Evolutionary conservation across 257 asterid genomes (phyloP).

Genomic region (Solanum dulcamara): DNA sequence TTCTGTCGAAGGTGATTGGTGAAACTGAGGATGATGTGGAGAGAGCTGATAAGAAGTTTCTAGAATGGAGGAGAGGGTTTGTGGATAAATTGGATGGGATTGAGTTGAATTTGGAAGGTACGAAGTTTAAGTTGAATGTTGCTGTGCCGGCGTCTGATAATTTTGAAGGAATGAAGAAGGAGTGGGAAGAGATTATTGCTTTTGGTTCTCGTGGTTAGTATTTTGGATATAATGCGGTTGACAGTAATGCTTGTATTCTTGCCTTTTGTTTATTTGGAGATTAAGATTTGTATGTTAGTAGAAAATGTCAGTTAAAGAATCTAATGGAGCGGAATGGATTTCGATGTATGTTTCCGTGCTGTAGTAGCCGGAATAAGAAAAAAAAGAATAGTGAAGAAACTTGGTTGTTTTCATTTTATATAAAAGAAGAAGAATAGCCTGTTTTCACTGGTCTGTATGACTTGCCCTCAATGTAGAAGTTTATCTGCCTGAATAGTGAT

Average conservation of each 20-base stretch:
- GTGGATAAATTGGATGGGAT: constrained; percentile 72
- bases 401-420: neutral
- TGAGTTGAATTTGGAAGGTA: constrained; percentile 79
- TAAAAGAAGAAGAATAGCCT: neutral
- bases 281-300: neutral
- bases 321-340: neutral
- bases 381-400: neutral
- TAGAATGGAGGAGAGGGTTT: constrained; percentile 62
- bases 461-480: neutral
- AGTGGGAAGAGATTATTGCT: constrained; percentile 80
- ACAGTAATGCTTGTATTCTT: neutral
- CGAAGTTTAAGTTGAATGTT: constrained; percentile 51
- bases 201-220: constrained; percentile 59
- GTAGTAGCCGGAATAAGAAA: neutral
- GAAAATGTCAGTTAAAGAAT: neutral
- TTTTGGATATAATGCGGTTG: neutral
- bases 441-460: neutral
- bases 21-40: constrained; percentile 17
- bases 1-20: constrained; percentile 21
- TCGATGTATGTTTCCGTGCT: neutral
- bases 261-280: neutral
- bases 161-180: constrained; percentile 62
- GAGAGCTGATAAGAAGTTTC: constrained; percentile 39
- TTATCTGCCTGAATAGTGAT: neutral
- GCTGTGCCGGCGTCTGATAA: constrained; percentile 54